These are phyloP conservation scores for Chenopodium suecicum DNA, from an alignment of 148 eudicot genomes.

Conservation along the genomic window DNA sequence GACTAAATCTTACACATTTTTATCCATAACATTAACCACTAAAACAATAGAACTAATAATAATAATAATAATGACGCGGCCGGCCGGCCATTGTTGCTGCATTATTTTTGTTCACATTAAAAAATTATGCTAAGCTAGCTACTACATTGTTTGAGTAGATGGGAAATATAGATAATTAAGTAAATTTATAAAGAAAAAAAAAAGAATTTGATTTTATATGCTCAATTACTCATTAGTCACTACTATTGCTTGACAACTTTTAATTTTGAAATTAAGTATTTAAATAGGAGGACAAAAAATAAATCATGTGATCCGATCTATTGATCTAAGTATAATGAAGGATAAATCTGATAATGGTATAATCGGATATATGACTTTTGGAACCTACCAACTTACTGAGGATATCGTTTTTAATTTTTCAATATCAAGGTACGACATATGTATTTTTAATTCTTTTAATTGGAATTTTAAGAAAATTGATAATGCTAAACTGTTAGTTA, in stretches of 20 bases:
- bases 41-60: too few species aligned
- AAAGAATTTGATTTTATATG: not conserved
- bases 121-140: too few species aligned
- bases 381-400: not conserved
- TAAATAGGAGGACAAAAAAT: not conserved
- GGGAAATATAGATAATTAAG: too few species aligned
- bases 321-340: not conserved
- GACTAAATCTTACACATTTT: too few species aligned
- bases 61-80: too few species aligned
- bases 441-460: not conserved
- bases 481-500: not conserved
- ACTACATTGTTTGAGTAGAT: too few species aligned
- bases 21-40: too few species aligned
- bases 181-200: too few species aligned
- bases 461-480: not conserved
- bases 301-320: slow-evolving; percentile 8
- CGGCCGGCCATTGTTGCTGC: too few species aligned
- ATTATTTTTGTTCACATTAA: too few species aligned
- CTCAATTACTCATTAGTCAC: slow-evolving; percentile 1
- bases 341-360: not conserved
- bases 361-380: too few species aligned
- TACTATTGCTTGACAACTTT: not conserved
- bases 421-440: not conserved
- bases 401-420: not conserved
- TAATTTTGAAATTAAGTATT: not conserved